Conservation (phyloP, 768 basidiomycete species). For the Psilocybe sp. region DNA sequence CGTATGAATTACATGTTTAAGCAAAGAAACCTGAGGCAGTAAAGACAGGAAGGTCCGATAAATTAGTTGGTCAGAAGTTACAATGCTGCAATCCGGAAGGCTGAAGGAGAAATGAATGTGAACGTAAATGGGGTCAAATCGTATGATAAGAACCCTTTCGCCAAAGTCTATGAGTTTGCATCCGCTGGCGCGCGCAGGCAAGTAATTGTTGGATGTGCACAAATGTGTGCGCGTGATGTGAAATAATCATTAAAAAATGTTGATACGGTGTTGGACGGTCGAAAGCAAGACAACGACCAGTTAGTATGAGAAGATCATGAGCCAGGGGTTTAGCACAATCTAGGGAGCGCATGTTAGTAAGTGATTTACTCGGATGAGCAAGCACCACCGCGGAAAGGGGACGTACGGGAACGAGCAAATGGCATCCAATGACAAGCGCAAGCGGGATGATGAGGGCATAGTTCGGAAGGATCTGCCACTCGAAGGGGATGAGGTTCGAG, state of each 20-base stretch:
- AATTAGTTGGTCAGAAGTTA: neutral
- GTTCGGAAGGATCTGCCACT: constrained; percentile 62
- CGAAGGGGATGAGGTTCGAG: constrained; percentile 51
- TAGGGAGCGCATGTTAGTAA: constrained; percentile 14
- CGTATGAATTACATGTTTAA: neutral
- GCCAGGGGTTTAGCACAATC: constrained; percentile 83
- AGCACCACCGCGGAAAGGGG: constrained; percentile 6
- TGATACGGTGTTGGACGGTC: neutral
- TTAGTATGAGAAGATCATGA: constrained; percentile 77
- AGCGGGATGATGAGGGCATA: constrained; percentile 79
- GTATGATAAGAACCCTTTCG: too few species aligned
- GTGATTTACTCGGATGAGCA: constrained; percentile 3
- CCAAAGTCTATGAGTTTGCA: too few species aligned
- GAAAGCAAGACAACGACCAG: neutral
- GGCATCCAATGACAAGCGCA: constrained; percentile 62
- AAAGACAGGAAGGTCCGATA: constrained; percentile 5
- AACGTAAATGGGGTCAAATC: too few species aligned
- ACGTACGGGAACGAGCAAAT: constrained; percentile 70
- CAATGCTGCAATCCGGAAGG: too few species aligned
- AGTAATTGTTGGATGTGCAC: too few species aligned
- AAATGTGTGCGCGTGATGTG: too few species aligned
- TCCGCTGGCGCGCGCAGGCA: too few species aligned
- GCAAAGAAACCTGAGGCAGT: neutral
- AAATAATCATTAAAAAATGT: neutral
- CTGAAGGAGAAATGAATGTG: too few species aligned